phyloP scores from a whole-genome alignment of 768 basidiomycete species.

The Trametes coccinea region DNA sequence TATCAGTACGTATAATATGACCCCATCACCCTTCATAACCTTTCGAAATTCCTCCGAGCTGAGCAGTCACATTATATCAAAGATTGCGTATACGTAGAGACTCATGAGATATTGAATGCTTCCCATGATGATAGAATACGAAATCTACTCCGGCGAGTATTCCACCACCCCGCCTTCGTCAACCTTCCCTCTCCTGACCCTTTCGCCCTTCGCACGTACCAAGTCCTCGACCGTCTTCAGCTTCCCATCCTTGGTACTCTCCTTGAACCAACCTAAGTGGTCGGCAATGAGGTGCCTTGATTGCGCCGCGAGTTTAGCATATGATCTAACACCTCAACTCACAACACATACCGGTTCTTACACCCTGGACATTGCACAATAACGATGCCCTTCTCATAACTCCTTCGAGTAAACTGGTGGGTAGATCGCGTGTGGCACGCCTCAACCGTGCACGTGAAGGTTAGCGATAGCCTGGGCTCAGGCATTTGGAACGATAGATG shows the following conservation, averaged over 20 bases:
- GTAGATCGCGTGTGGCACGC: conserved; percentile 78
- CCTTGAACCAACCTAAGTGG: conserved; percentile 91
- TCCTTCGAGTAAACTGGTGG: conserved; percentile 81
- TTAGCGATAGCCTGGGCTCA: conserved; percentile 70
- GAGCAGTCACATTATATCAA: too few species aligned
- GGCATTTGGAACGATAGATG: conserved; percentile 38
- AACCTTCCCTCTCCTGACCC: conserved; percentile 46
- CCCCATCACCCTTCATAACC: too few species aligned
- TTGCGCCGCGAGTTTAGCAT: conserved; percentile 32
- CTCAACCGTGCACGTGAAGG: conserved; percentile 83
- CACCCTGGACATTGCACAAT: conserved; percentile 91
- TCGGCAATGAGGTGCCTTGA: conserved; percentile 84
- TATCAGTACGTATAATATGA: conserved; percentile 15
- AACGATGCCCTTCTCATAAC: conserved; percentile 88
- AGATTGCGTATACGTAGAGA: too few species aligned
- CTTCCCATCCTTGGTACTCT: conserved; percentile 70
- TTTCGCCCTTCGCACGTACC: conserved; percentile 76
- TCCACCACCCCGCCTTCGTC: conserved; percentile 58
- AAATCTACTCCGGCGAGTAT: conserved; percentile 35
- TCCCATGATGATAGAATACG: background rate
- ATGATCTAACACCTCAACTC: background rate
- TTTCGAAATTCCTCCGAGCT: background rate
- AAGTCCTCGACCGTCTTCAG: conserved; percentile 83
- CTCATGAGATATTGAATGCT: too few species aligned
- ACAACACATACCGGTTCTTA: conserved; percentile 67